phyloP scores from a whole-genome alignment of 495 filamentous ascomycete species.

The Aspergillus nidulans region DNA sequence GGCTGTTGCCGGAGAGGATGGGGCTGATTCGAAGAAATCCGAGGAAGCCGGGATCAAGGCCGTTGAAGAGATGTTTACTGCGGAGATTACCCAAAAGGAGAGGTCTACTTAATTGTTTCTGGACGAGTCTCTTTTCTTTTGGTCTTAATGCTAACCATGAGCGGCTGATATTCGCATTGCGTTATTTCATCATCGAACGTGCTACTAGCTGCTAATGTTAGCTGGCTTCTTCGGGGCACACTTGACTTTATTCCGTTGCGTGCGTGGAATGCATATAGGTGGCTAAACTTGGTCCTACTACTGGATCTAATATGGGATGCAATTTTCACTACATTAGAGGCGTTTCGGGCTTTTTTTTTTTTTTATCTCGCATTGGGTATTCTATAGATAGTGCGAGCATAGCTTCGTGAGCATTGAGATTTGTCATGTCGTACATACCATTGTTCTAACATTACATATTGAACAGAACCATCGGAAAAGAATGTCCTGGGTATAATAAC shows the following conservation, averaged over 20 bases:
- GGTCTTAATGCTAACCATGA: not conserved
- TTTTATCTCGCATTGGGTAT: not conserved
- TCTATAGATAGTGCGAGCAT: not conserved
- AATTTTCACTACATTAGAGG: not conserved
- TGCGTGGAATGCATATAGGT: not conserved
- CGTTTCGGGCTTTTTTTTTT: not conserved
- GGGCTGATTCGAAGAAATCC: constrained; percentile 41
- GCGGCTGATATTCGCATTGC: not conserved
- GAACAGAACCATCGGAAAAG: not conserved
- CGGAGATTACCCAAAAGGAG: constrained; percentile 25
- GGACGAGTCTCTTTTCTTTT: not conserved
- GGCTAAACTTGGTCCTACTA: not conserved
- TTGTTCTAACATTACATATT: constrained; percentile 6
- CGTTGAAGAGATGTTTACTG: constrained; percentile 60
- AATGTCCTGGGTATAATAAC: not conserved
- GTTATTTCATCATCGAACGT: too few species aligned
- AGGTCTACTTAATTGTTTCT: not conserved
- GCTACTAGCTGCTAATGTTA: not conserved
- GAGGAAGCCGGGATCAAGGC: constrained; percentile 57
- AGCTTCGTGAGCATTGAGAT: not conserved
- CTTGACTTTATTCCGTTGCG: not conserved
- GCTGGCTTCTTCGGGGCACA: not conserved
- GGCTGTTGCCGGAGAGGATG: constrained; percentile 65
- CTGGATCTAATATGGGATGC: not conserved
- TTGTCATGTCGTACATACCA: constrained; percentile 4